A percentile compares a stretch with the other conserved stretches of the same genome.
Conservation (phyloP, 306 rosid species). For the Vigna reflexopilosa region DNA sequence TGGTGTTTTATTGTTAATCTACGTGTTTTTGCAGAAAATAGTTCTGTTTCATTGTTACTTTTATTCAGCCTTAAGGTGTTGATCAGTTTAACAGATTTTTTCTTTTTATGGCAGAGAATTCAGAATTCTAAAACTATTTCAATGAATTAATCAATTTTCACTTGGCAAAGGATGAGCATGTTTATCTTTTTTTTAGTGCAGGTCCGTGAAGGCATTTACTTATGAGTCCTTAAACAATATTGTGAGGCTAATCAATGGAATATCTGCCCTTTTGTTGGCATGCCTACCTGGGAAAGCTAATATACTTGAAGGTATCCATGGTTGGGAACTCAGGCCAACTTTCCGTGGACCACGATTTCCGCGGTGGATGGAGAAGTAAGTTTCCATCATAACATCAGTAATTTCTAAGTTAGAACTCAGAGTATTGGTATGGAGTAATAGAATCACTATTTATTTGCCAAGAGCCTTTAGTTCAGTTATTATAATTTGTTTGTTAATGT, state of each 20-base stretch:
- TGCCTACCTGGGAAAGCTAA: conserved; percentile 79
- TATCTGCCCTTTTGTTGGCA: conserved; percentile 83
- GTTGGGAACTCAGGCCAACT: conserved; percentile 96
- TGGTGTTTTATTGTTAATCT: conserved; percentile 19
- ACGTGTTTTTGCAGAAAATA: conserved; percentile 13
- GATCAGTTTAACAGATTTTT: not conserved
- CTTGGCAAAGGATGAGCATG: conserved; percentile 27
- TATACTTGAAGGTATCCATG: conserved; percentile 93
- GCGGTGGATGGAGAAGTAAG: conserved; percentile 99
- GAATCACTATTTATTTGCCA: conserved; percentile 14
- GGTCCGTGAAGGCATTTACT: conserved; percentile 91
- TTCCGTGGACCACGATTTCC: conserved; percentile 94
- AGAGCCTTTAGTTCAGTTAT: not conserved
- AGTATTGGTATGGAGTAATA: not conserved
- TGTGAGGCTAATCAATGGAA: conserved; percentile 86
- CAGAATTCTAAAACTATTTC: conserved; percentile 4
- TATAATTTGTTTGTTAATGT: conserved; percentile 12
- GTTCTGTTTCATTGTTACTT: conserved; percentile 15
- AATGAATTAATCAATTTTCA: conserved; percentile 17
- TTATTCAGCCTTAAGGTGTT: not conserved
- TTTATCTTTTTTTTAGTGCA: conserved; percentile 52
- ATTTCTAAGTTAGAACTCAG: conserved; percentile 8
- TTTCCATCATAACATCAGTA: conserved; percentile 22
- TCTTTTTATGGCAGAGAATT: not conserved
- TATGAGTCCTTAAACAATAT: conserved; percentile 77